These are phyloP conservation scores for Fraxinus dipetala DNA, from an alignment of 305 asterid species.

Conservation along the genomic window DNA sequence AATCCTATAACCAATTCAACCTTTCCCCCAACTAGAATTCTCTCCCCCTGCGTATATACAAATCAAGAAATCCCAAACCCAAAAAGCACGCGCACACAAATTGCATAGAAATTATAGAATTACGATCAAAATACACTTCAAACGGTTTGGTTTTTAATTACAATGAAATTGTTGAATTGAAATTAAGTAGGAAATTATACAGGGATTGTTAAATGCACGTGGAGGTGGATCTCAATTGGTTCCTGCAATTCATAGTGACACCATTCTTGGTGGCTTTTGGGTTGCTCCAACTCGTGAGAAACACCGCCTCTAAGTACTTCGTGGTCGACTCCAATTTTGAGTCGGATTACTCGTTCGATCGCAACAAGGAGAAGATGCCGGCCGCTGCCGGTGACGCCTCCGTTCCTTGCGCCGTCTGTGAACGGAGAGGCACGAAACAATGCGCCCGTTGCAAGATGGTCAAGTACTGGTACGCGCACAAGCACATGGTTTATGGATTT, in stretches of 20 bases:
- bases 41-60: slow-evolving; percentile 16
- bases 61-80: slow-evolving; percentile 24
- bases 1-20: slow-evolving; percentile 21
- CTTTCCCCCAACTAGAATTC: slow-evolving; percentile 5
- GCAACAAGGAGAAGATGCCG: slow-evolving; percentile 32
- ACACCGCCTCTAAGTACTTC: slow-evolving; percentile 69
- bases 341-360: slow-evolving; percentile 41
- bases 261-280: slow-evolving; percentile 42
- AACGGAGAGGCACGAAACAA: slow-evolving; percentile 40
- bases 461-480: slow-evolving; percentile 60
- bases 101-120: not conserved
- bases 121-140: not conserved
- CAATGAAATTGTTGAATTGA: slow-evolving; percentile 18
- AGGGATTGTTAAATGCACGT: slow-evolving; percentile 55
- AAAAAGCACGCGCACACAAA: not conserved
- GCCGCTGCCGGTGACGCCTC: slow-evolving; percentile 35
- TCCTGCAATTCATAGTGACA: slow-evolving; percentile 55
- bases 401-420: slow-evolving; percentile 68
- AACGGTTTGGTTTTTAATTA: slow-evolving; percentile 17
- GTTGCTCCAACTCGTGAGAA: slow-evolving; percentile 57
- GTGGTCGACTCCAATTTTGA: slow-evolving; percentile 62
- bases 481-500: not conserved
- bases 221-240: slow-evolving; percentile 82
- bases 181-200: not conserved
- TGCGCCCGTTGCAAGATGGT: slow-evolving; percentile 82